These are phyloP conservation scores for Eutrema heterophyllum DNA, from an alignment of 345 rosid genomes.

Conservation along the genomic window DNA sequence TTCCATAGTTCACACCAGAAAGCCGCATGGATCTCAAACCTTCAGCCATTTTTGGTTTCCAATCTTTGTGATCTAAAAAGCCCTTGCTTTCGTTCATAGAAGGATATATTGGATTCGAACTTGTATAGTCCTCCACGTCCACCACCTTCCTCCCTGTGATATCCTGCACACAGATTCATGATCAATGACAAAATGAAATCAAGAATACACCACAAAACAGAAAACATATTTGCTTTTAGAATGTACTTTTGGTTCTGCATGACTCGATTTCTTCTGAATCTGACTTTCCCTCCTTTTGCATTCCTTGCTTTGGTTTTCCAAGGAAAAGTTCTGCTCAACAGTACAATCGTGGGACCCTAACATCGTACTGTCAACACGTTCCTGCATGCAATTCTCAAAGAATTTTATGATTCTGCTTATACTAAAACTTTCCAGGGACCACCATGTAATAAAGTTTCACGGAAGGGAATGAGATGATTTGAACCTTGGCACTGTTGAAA, in stretches of 20 bases:
- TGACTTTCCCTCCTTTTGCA: slow-evolving; percentile 24
- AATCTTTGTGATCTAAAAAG: slow-evolving; percentile 27
- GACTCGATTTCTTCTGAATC: slow-evolving; percentile 33
- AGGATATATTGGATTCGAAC: slow-evolving; percentile 22
- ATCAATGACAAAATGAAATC: slow-evolving; percentile 15
- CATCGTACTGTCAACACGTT: slow-evolving; percentile 22
- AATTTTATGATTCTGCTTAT: background rate
- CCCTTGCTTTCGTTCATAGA: slow-evolving; percentile 25
- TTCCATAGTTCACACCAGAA: slow-evolving; percentile 29
- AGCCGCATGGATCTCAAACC: slow-evolving; percentile 18
- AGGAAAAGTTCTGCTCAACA: slow-evolving; percentile 21
- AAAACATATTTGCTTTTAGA: background rate
- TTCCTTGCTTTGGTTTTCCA: slow-evolving; percentile 13
- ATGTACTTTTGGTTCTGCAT: slow-evolving; percentile 25
- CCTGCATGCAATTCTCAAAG: slow-evolving; percentile 18
- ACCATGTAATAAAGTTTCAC: slow-evolving; percentile 1
- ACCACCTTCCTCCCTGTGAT: slow-evolving; percentile 36
- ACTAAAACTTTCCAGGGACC: too few relatives aligned
- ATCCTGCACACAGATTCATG: slow-evolving; percentile 46
- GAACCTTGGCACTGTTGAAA: slow-evolving; percentile 79
- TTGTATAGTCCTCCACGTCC: slow-evolving; percentile 20
- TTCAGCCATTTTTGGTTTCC: slow-evolving; percentile 32
- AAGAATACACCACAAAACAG: background rate
- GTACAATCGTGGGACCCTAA: slow-evolving; percentile 10
- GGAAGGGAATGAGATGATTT: slow-evolving; percentile 9